phyloP scores from a whole-genome alignment of 176 grass and related monocot species.

The Pontederia crassipes region DNA sequence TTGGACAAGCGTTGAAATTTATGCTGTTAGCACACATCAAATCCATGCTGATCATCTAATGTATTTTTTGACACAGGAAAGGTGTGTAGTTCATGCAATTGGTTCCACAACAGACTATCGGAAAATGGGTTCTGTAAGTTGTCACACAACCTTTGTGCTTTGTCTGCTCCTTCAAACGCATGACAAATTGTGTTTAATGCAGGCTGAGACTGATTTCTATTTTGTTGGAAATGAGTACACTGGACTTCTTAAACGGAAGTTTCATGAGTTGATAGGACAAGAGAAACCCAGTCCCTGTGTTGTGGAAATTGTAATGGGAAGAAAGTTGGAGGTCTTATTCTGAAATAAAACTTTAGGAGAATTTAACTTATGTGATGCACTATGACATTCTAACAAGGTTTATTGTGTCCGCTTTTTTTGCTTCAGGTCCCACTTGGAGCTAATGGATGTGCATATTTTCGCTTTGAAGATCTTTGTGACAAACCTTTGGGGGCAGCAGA shows the following conservation, averaged over 20 bases:
- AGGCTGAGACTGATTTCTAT: constrained; percentile 85
- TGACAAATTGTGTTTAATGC: constrained; percentile 4
- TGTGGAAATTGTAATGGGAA: constrained; percentile 89
- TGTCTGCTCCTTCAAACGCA: neutral
- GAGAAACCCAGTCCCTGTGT: constrained; percentile 55
- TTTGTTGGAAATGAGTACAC: constrained; percentile 45
- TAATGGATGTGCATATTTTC: constrained; percentile 93
- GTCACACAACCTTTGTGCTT: neutral
- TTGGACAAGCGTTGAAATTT: neutral
- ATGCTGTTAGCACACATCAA: too few species aligned
- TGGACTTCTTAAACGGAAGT: constrained; percentile 61
- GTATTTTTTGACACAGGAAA: constrained; percentile 48
- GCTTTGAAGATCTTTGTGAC: constrained; percentile 82
- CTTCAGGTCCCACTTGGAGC: constrained; percentile 66
- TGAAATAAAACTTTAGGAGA: neutral
- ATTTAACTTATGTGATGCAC: too few species aligned
- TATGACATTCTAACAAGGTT: constrained; percentile 1
- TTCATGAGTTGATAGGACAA: constrained; percentile 57
- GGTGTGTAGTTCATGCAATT: constrained; percentile 70
- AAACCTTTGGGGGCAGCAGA: constrained; percentile 88
- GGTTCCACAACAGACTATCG: constrained; percentile 87
- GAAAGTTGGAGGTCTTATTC: constrained; percentile 53
- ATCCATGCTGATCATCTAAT: neutral
- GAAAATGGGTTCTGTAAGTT: constrained; percentile 76
- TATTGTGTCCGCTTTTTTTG: constrained; percentile 12